Evolutionary conservation across 352 stramenopile genomes (phyloP), one percentile per base, ranked within the genome.

Genomic region (Globisporangium nunn): DNA sequence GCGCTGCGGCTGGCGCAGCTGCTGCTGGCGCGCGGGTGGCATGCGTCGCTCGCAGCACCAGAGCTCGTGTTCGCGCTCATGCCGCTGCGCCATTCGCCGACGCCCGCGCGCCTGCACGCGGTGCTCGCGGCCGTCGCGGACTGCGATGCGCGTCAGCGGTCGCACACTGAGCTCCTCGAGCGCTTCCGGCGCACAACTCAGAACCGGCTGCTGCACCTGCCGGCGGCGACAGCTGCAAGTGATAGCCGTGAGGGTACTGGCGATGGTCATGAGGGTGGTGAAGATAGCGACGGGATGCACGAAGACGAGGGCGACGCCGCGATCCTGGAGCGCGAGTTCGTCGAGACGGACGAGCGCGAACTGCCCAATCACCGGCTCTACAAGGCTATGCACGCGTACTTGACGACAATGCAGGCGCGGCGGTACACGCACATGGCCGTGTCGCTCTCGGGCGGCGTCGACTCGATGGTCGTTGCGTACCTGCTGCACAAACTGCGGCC

Each of bases 401-500:
- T 95, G 6, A 54, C 62, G 2, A 47, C 64, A 35, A 82, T 87
- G 74, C 63, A 71, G 41, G 73, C 71, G 14, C 41, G 40, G 3
- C 48, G 67, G 33, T 63, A 74, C 54, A 64, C 75, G 15, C 63
- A 83, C 56, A 46, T 93, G 37, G 89, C 95, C 30, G 84, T 98
- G 7, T 98, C 90, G 41, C 72, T 98, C 23, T 98, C 91, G 6
- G 95, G 95, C 48, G 93, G 93, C 54, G 96, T 99, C 17, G 96
- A 99, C 74, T 98, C 91, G 52, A 99, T 99, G 96, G 96, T 98
- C 17, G 91, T 99, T 60, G 90, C 91, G 44, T 87, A 94, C 59
- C 72, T 97, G 56, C 81, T 99, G 39, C 76, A 91, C 53, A 84
- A 92, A 49, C 72, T 99, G 31, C 75, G 76, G 2, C 53, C 63